Evolutionary conservation across 371 early-diverging fungal species (phyloP), one percentile per base, ranked within the genome.

Genomic region (Rozella allomycis): DNA sequence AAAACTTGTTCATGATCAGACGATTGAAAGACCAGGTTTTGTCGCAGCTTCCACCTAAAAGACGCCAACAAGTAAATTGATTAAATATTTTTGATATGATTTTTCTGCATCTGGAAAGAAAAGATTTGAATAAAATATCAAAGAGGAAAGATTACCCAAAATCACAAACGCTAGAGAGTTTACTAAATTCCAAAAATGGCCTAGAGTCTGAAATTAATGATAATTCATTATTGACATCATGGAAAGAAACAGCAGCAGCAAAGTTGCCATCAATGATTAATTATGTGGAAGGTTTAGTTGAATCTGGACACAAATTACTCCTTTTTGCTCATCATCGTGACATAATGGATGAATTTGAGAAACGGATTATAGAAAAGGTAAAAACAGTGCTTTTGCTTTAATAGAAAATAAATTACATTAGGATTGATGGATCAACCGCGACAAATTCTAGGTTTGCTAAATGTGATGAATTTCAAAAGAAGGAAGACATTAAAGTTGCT

Each of bases 301-400:
- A 54, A 7, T 43, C 44, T 7, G 28, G 46, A 4, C 50, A 53
- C 4, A 73, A 72, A 31, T 58, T 66, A 25, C 35, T 74, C 11
- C 43, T 76, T 2, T 70, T 69, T 49, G 72, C 61, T 6, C 69
- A 64, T 35, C 74, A 78, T 31, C 26, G 26, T 6, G 34, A 35
- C 0, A 52, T 68, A 22, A 11, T 68, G 13, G 41, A 60, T 28
- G 48, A 30, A 6, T 37, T 74, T 8, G 42, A 46, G 18, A 39
- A 41, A 17, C 31, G 21, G 8, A 18, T 57, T 23, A 26, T 20
- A 16, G 37, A 29, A 6, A 40, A 45, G 21, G 30, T 41, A 20
- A 31, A 45, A 35, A 42, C 41, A 14, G 2, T 23, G 25, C 17
- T 19, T 13, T 23, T 31, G 26, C 18, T 20, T 31, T n/a, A 26